Evolutionary conservation across 805 yeast species (phyloP), one percentile per base, ranked within the genome.

Genomic region (Yarrowia bubula): DNA sequence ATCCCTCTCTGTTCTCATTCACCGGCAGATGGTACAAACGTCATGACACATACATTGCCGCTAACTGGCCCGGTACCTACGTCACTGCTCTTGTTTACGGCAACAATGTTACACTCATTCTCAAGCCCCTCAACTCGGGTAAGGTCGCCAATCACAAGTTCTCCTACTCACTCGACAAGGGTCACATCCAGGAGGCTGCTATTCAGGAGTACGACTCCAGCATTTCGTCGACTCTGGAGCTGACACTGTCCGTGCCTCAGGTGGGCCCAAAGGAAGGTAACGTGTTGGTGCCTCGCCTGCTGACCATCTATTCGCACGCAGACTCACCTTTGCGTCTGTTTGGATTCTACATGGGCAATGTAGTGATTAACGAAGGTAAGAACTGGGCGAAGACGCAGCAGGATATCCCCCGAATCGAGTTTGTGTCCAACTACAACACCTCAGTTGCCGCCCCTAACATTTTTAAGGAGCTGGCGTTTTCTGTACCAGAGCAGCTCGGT

Each of bases 41-140:
- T 31, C 47, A 50, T 6, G 66, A 55, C 28, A 48, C 63, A 13
- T 65, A 32, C 39, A 53, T 51, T 31, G 66, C 66, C 15, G 37
- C 60, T 46, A 37, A 42, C 53, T 65, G 66, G 66, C 66, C 66
- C 4, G 66, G 66, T 11, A 61, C 66, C 15, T 60, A 50, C 15
- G 48, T 47, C 38, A 14, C 64, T 1, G 65, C 43, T 8, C 35
- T 65, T 7, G 42, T 61, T 8, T 65, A 51, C 46, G 66, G 66
- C 39, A 37, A 58, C 18, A 38, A 50, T 13, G 53, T 42, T 33
- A 61, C 64, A 1, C 46, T 65, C 18, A 28, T 37, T 22, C 53
- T 64, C 31, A 64, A 64, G 33, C 37, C 55, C 13, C 46, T 46
- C 17, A 55, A 55, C 17, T 35, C 48, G 6, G 65, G 64, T 3